These are phyloP conservation scores for Cryphonectria carpinicola DNA, from an alignment of 2,329 filamentous ascomycete genomes.

Conservation along the genomic window DNA sequence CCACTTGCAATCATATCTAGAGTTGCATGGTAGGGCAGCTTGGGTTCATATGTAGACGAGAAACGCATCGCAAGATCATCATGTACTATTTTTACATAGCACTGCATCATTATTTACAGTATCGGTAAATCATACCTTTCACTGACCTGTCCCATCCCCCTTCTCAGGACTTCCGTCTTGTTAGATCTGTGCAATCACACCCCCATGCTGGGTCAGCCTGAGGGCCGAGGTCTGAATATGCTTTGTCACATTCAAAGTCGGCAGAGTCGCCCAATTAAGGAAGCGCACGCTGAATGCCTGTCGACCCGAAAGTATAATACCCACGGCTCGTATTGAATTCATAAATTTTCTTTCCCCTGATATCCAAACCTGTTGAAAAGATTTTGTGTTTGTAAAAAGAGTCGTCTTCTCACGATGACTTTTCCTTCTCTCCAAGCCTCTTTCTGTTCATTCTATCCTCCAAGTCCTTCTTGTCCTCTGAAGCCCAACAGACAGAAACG, in stretches of 20 bases:
- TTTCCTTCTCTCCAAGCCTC: no score
- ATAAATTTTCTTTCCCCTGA: no score
- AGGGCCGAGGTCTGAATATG: background rate
- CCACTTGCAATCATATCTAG: background rate
- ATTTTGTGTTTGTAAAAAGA: no score
- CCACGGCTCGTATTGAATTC: no score
- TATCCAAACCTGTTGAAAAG: no score
- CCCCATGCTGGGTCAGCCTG: background rate
- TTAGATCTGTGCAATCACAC: background rate
- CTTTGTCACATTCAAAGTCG: background rate
- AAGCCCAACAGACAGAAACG: no score
- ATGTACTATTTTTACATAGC: background rate
- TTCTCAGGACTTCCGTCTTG: background rate
- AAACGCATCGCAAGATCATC: conserved; percentile 23
- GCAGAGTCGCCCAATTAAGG: no score
- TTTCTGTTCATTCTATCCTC: no score
- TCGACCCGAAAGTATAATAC: no score
- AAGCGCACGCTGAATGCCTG: no score
- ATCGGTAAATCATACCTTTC: background rate
- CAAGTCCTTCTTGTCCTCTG: no score
- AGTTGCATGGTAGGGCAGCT: background rate
- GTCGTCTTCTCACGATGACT: no score
- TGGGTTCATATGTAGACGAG: conserved; percentile 5
- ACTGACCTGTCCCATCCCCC: background rate
- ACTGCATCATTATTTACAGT: background rate